Evolutionary conservation across 129 eudicot genomes (phyloP), one percentile per base, ranked within the genome.

Genomic region (Sambucus nigra): DNA sequence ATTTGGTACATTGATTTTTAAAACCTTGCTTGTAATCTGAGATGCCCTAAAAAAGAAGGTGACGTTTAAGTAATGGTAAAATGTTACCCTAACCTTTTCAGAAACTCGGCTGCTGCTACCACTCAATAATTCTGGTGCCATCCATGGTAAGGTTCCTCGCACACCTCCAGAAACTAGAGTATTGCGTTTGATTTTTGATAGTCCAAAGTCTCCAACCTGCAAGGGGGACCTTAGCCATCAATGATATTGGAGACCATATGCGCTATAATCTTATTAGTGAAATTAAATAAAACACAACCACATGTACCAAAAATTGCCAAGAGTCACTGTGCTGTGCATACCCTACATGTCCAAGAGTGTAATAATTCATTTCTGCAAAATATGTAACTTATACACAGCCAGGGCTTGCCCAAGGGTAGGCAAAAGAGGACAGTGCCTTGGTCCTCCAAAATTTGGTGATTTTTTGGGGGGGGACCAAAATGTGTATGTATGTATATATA

Each of bases 131-230:
- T 87, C 96, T 5, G 94, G 96, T 38, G 96, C 93, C 96, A 87
- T 87, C 96, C 93, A 82, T 28, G 94, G 89, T 41, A 87, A 78
- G 53, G 94, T 82, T 57, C 96, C 89, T 63, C 76, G 80, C 13
- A 87, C 89, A 17, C 96, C 96, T 41, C 96, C 96, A 32, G 94
- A 76, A 39, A 87, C 94, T 69, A 87, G 71, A 59, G 94, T 87
- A 61, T 87, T 87, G 29, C 83, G 74, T 55, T 87, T 87, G 61
- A 87, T 83, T 60, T 85, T 76, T 16, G 96, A 87, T 22, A 87
- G 65, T 55, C 96, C 96, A 66, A 87, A 87, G 69, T 87, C 96
- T 41, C 94, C 94, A 76, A 87, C 96, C 96, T 87, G 48, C 65
- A 69, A 57, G 57, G 27, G 54, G 57, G 27, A 15, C 41, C 33